Evolutionary conservation across 768 basidiomycete species (phyloP).

Genomic region (Hericium erinaceus): DNA sequence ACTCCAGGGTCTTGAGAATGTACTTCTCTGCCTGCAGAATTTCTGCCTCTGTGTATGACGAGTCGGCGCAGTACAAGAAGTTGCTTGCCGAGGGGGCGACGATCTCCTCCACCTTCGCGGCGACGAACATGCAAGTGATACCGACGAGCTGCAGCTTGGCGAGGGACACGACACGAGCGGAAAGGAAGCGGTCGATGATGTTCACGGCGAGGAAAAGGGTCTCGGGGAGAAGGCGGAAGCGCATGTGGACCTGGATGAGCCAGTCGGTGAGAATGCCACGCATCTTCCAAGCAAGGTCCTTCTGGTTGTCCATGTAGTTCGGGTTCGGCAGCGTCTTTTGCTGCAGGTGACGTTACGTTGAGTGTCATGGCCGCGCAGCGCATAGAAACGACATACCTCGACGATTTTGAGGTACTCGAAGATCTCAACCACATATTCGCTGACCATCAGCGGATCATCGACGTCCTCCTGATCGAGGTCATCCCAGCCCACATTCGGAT

Average conservation of each 20-base stretch:
- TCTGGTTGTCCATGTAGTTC: constrained; percentile 78
- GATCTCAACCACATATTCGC: constrained; percentile 91
- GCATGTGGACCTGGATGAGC: constrained; percentile 85
- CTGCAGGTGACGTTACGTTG: constrained; percentile 28
- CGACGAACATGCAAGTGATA: constrained; percentile 76
- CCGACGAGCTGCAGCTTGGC: constrained; percentile 75
- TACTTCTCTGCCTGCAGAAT: constrained; percentile 87
- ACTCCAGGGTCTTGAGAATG: constrained; percentile 76
- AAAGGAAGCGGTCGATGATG: constrained; percentile 65
- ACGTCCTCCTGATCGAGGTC: constrained; percentile 88
- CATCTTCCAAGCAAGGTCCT: constrained; percentile 83
- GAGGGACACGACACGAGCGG: constrained; percentile 47
- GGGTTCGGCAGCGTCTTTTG: constrained; percentile 70
- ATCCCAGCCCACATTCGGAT: constrained; percentile 69
- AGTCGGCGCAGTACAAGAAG: constrained; percentile 73
- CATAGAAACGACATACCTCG: constrained; percentile 47
- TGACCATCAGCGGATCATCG: constrained; percentile 95
- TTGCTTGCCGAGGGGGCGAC: constrained; percentile 77
- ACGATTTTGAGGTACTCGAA: constrained; percentile 82
- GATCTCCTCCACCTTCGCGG: constrained; percentile 91
- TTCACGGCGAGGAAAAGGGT: constrained; percentile 87
- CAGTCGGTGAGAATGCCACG: constrained; percentile 86
- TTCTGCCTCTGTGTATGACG: constrained; percentile 66
- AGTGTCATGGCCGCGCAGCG: constrained; percentile 8
- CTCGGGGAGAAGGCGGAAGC: constrained; percentile 80